These are phyloP conservation scores for Aphanomyces stellatus DNA, from an alignment of 352 stramenopile species.

Conservation along the genomic window DNA sequence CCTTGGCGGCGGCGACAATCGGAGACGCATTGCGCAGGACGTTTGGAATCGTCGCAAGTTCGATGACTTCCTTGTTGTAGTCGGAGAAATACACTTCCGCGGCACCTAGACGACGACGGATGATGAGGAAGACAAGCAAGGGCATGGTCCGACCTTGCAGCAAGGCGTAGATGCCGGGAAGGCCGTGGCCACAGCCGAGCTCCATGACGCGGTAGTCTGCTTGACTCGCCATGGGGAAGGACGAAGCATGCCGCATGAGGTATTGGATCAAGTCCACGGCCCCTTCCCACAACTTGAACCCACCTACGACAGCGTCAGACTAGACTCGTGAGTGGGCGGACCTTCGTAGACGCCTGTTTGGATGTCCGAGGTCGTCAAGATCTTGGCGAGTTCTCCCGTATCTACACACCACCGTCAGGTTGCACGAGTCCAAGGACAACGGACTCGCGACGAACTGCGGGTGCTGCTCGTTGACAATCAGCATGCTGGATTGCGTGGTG, in stretches of 20 bases:
- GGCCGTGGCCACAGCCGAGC: constrained; percentile 66
- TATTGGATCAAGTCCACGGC: constrained; percentile 56
- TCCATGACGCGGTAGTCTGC: constrained; percentile 42
- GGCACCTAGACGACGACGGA: constrained; percentile 30
- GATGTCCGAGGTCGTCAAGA: constrained; percentile 66
- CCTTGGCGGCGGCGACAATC: constrained; percentile 23
- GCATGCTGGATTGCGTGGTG: neutral
- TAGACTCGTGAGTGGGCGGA: no score
- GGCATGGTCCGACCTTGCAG: constrained; percentile 32
- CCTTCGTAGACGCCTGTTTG: constrained; percentile 77
- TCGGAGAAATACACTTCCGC: constrained; percentile 70
- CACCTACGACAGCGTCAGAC: constrained; percentile 19
- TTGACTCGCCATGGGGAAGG: constrained; percentile 21
- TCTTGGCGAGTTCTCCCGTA: constrained; percentile 51
- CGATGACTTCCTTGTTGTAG: constrained; percentile 84
- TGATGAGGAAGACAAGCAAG: no score
- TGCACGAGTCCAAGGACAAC: neutral
- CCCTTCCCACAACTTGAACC: constrained; percentile 84
- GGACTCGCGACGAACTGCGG: constrained; percentile 7
- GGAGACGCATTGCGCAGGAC: constrained; percentile 49
- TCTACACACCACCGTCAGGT: neutral
- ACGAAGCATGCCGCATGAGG: constrained; percentile 32
- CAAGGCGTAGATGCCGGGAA: constrained; percentile 69
- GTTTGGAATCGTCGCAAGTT: constrained; percentile 77
- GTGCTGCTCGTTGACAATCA: constrained; percentile 11